phyloP scores from a whole-genome alignment of 805 yeast genomes.

The Metschnikowia matae region DNA sequence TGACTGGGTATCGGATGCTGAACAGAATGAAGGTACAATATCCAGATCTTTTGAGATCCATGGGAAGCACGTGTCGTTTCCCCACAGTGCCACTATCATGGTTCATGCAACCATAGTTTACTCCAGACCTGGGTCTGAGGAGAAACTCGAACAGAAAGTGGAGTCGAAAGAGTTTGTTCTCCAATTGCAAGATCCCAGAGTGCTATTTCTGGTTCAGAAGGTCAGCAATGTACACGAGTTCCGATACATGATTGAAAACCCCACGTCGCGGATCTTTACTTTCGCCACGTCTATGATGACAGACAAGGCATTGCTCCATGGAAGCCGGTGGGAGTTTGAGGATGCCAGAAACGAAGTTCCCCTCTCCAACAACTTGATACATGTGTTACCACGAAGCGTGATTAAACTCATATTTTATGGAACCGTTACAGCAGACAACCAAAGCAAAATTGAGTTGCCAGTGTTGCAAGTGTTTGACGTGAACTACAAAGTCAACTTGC shows the following conservation, averaged over 20 bases:
- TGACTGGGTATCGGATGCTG: slow-evolving; percentile 10
- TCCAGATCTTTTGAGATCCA: slow-evolving; percentile 30
- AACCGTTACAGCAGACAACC: slow-evolving; percentile 8
- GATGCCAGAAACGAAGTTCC: slow-evolving; percentile 21
- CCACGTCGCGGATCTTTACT: slow-evolving; percentile 64
- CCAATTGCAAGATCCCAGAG: slow-evolving; percentile 69
- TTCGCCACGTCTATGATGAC: slow-evolving; percentile 40
- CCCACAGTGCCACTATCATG: slow-evolving; percentile 27
- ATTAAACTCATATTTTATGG: slow-evolving; percentile 36
- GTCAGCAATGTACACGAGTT: slow-evolving; percentile 23
- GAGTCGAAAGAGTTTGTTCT: slow-evolving; percentile 49
- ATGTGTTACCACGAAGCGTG: slow-evolving; percentile 62
- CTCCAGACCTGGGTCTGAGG: slow-evolving; percentile 10
- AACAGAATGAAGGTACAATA: not conserved
- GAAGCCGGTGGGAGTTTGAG: slow-evolving; percentile 14
- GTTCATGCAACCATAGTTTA: slow-evolving; percentile 13
- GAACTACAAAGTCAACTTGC: slow-evolving; percentile 60
- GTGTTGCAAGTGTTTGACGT: slow-evolving; percentile 63
- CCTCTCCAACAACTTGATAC: slow-evolving; percentile 32
- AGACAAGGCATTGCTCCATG: slow-evolving; percentile 10
- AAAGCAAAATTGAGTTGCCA: slow-evolving; percentile 45
- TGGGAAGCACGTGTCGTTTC: slow-evolving; percentile 36
- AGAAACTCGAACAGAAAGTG: slow-evolving; percentile 27
- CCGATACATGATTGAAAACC: slow-evolving; percentile 63
- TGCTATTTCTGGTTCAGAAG: slow-evolving; percentile 40